Base-by-base conservation (phyloP, 352 stramenopile species). In the Halophytophthora polymorphica region DNA sequence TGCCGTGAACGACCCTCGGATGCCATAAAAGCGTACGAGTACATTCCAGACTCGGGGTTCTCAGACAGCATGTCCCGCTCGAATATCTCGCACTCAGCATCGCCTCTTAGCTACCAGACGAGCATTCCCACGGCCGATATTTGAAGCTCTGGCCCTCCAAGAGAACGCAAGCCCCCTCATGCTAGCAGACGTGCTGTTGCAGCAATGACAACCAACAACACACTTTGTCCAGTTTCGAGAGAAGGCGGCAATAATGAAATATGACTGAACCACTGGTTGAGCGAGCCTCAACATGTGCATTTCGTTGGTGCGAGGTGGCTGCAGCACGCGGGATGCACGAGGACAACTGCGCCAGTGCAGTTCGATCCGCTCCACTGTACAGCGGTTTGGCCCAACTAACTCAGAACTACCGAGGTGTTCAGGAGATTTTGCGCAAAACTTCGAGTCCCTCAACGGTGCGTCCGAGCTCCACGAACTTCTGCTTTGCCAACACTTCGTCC, bases 1-100 rank as follows among this genome's bases (percentile, higher is more conserved):
- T n/a, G n/a, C n/a, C n/a, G n/a, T n/a, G n/a, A n/a, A n/a, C n/a
- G n/a, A n/a, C n/a, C n/a, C n/a, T n/a, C n/a, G n/a, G n/a, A n/a
- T n/a, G n/a, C n/a, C n/a, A n/a, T n/a, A 41, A 37, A 36, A 90
- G 83, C 79, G 25, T 93, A 93, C 50, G 77, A 93, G 58, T 93
- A 88, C 53, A 93, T 93, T 51, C 83, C 83, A 0, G 83, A 90
- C 52, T 64, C 58, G 0, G 61, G 58, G 0, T 89, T 81, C 42
- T 53, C 64, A 1, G 71, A 84, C 57, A 66, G 69, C 7, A 19
- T 61, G 1, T 71, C 73, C 14, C 37, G 78, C 17, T 72, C 69
- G 12, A 76, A 72, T 44, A 61, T 58, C n/a, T 58, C 58, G 1
- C 61, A 52, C 23, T 69, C 64, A 2, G 42, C 53, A 7, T 86